phyloP scores from a whole-genome alignment of 148 eudicot genomes.

The Dysphania ambrosioides region DNA sequence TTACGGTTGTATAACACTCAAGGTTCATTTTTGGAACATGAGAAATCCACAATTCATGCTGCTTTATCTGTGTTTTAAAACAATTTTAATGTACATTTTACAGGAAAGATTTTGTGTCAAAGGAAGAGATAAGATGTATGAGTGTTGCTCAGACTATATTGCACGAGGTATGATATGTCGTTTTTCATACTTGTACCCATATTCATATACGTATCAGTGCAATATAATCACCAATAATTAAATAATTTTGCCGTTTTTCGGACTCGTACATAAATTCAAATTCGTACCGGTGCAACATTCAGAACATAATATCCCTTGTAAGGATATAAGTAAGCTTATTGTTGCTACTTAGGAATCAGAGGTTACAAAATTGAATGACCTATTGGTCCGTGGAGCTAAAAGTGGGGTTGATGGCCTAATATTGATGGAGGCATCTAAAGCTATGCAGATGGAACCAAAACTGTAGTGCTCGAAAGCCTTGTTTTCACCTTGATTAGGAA shows the following conservation, averaged over 20 bases:
- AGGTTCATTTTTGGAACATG: neutral
- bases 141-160: too few species aligned
- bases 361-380: slow-evolving; percentile 59
- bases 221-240: too few species aligned
- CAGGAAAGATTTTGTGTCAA: slow-evolving; percentile 74
- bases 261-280: too few species aligned
- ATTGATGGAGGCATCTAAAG: slow-evolving; percentile 75
- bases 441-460: slow-evolving; percentile 71
- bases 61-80: neutral
- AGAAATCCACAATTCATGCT: neutral
- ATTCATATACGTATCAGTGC: too few species aligned
- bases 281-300: too few species aligned
- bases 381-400: slow-evolving; percentile 56
- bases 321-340: slow-evolving; percentile 79
- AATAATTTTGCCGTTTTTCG: too few species aligned
- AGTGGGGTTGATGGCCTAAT: slow-evolving; percentile 78
- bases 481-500: slow-evolving; percentile 74
- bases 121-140: slow-evolving; percentile 78
- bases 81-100: slow-evolving; percentile 8
- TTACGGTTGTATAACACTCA: slow-evolving; percentile 3
- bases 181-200: too few species aligned
- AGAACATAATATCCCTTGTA: slow-evolving; percentile 66
- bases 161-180: too few species aligned
- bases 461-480: slow-evolving; percentile 75
- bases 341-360: slow-evolving; percentile 77